Evolutionary conservation across 2,329 filamentous ascomycete species (phyloP).

Genomic region (Colletotrichum abscissum): DNA sequence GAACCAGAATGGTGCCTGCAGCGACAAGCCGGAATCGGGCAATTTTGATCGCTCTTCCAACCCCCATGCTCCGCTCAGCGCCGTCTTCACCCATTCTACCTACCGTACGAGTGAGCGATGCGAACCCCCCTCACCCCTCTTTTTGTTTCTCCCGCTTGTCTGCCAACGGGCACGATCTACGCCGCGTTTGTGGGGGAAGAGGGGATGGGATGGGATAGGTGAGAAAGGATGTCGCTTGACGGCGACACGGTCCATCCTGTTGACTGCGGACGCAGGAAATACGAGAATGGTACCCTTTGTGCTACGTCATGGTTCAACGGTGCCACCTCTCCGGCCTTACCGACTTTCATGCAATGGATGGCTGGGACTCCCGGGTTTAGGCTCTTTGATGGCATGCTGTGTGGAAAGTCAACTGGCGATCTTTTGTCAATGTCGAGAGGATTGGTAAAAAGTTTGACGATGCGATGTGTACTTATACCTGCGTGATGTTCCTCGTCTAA

Average conservation of each 20-base stretch:
- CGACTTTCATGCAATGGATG: slow-evolving; percentile 24
- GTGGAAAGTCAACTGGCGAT: neutral
- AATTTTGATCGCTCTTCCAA: neutral
- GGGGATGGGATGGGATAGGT: neutral
- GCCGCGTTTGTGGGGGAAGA: slow-evolving; percentile 4
- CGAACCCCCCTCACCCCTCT: neutral
- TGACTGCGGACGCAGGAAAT: slow-evolving; percentile 8
- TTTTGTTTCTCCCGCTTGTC: slow-evolving; percentile 26
- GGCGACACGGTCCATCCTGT: neutral
- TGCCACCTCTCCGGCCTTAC: slow-evolving; percentile 15
- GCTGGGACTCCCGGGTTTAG: neutral
- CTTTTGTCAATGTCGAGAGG: neutral
- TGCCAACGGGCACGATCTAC: slow-evolving; percentile 20
- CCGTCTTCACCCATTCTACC: neutral
- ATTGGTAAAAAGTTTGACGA: neutral
- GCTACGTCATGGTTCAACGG: slow-evolving; percentile 28
- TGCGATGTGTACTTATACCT: slow-evolving; percentile 9
- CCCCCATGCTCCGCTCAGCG: neutral
- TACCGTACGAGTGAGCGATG: neutral
- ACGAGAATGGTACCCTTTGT: slow-evolving; percentile 30
- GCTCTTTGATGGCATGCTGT: no score
- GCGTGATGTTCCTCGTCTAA: neutral
- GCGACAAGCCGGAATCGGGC: slow-evolving; percentile 23
- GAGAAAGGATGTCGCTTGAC: neutral
- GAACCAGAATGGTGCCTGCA: slow-evolving; percentile 18